A percentile compares a stretch with the other conserved stretches of the same genome.
Evolutionary conservation across 2,329 filamentous ascomycete species (phyloP).

Genomic region (Scolecobasidium constrictum): DNA sequence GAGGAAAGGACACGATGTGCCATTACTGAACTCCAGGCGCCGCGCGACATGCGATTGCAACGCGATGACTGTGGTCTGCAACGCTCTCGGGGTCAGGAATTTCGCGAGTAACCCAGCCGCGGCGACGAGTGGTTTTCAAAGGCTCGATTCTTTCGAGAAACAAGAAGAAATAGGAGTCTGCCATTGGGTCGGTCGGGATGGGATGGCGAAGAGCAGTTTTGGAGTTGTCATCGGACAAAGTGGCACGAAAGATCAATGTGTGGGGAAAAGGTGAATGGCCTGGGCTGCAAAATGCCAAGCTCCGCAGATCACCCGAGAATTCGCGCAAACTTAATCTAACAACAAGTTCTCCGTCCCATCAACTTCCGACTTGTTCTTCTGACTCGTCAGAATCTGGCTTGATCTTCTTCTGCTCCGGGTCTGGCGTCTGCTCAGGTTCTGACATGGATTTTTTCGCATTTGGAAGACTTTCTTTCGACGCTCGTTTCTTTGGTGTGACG

Average conservation of each 20-base stretch:
- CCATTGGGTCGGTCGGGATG: not conserved
- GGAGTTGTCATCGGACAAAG: constrained; percentile 3
- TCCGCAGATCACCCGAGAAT: too few relatives aligned
- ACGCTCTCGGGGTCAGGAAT: constrained; percentile 7
- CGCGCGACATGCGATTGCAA: not conserved
- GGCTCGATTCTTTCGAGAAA: constrained; percentile 4
- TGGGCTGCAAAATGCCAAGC: not conserved
- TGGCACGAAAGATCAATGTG: not conserved
- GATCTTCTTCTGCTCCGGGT: too few relatives aligned
- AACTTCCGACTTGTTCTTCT: too few relatives aligned
- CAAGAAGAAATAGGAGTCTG: constrained; percentile 5
- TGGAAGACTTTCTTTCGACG: not conserved
- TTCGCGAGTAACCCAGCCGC: constrained; percentile 1
- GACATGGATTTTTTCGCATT: not conserved
- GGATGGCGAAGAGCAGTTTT: not conserved
- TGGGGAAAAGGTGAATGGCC: not conserved
- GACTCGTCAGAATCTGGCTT: too few relatives aligned
- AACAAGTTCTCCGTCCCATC: too few relatives aligned
- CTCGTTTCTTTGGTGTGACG: not conserved
- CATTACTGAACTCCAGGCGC: constrained; percentile 7
- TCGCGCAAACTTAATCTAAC: too few relatives aligned
- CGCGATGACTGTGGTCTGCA: constrained; percentile 7
- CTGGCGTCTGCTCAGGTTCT: not conserved
- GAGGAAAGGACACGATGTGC: not conserved
- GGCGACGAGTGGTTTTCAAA: constrained; percentile 3